phyloP scores from a whole-genome alignment of 768 basidiomycete genomes.

The Termitomyces sp. region DNA sequence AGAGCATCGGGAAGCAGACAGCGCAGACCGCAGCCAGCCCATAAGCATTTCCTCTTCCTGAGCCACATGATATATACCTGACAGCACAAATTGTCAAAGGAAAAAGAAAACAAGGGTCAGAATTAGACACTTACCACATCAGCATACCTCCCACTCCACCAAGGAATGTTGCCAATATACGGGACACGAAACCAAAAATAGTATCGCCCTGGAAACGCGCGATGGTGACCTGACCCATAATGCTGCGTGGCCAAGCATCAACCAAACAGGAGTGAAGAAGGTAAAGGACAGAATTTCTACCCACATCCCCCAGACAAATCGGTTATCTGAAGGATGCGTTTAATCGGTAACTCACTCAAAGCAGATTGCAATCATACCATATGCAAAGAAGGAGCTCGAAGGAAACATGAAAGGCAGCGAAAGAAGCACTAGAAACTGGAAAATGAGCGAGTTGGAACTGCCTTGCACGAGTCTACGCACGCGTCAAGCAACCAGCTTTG shows the following conservation, averaged over 20 bases:
- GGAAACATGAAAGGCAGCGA: slow-evolving; percentile 59
- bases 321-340: slow-evolving; percentile 42
- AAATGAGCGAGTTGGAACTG: background rate
- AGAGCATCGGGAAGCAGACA: slow-evolving; percentile 72
- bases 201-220: slow-evolving; percentile 78
- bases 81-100: background rate
- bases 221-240: slow-evolving; percentile 75
- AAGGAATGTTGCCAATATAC: slow-evolving; percentile 62
- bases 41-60: slow-evolving; percentile 58
- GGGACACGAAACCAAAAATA: slow-evolving; percentile 58
- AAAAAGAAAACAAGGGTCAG: background rate
- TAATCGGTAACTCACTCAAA: background rate
- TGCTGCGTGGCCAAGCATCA: slow-evolving; percentile 30
- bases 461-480: slow-evolving; percentile 29
- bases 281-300: slow-evolving; percentile 14
- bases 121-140: slow-evolving; percentile 53
- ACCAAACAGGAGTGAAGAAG: background rate
- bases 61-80: slow-evolving; percentile 73
- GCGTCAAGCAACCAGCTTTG: slow-evolving; percentile 67
- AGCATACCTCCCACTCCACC: slow-evolving; percentile 62
- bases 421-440: slow-evolving; percentile 43
- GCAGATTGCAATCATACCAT: slow-evolving; percentile 36
- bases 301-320: slow-evolving; percentile 72
- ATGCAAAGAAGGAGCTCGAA: slow-evolving; percentile 55
- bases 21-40: slow-evolving; percentile 68